Base-by-base conservation (phyloP, 208 protist genomes). In the Borovskyia barvae region DNA sequence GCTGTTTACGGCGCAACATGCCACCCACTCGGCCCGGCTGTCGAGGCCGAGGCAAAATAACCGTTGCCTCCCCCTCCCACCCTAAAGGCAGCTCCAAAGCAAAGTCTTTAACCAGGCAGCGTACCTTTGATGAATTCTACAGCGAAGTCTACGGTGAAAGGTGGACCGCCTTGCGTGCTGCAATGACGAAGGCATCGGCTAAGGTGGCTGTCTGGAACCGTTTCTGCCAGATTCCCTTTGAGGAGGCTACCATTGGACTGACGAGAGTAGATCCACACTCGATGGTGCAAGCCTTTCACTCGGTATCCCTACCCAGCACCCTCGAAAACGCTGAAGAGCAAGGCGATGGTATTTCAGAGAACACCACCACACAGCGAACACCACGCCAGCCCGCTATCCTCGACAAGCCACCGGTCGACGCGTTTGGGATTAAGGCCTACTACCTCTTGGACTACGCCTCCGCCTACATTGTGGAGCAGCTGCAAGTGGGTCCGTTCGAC, bases 361-460 rank as follows among this genome's bases (percentile, higher is more conserved):
- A 17, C 29, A 9, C 15, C 22, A 50, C n/a, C n/a, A 56, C 9
- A 61, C 5, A 15, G 15, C 15, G 20, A 48, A 17, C 11, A 11
- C 47, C 20, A 7, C 53, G 61, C 46, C 22, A 36, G 40, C 30
- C 59, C 30, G 46, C 25, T 33, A 29, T 52, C 35, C 56, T 85
- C 30, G 67, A 57, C 30, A 75, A 80, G 50, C 75, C 78, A 2
- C 69, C 70, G 0, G 52, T 80, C 33, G 76, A 92, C 37, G 80
- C 78, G n/a, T 87, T 92, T 42, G 67, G 71, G 15, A 65, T 85
- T 0, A 74, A 72, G 51, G 85, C 72, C 30, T 90, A 94, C 75
- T 93, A 92, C 54, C 25, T 92, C 9, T 40, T 95, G 20, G 85
- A 96, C 53, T 91, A 87, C 66, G 82, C 80, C 52, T 89, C 85